Base-by-base conservation (phyloP, 768 basidiomycete species). In the Boletus insuetus region DNA sequence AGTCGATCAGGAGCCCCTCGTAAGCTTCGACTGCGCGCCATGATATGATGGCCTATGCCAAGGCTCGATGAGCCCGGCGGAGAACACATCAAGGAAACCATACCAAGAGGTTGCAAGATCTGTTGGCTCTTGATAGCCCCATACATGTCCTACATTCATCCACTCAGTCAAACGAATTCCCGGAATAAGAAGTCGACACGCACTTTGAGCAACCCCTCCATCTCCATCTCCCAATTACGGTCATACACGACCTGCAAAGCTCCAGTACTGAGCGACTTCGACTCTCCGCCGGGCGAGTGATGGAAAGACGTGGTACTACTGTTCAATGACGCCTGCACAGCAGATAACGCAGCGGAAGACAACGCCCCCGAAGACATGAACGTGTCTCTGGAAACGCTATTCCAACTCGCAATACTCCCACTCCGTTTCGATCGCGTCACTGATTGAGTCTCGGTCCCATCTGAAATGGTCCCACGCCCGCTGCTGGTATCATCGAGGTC, bases 161-260 rank as follows among this genome's bases (percentile, higher is more conserved):
- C 6, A 22, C 46, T 10, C 49, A 7, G 49, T 46, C 59, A 55
- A 53, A 41, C 52, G 46, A 19, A 16, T 20, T 22, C 53, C 35
- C 38, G 1, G 5, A 14, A 6, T 3, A 19, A 20, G 22, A 13
- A 10, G 9, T n/a, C 14, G 8, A 32, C 45, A 74, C 39, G 14
- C 43, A 91, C 93, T 81, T 93, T 95, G 58, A 99, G 82, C 58
- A 91, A 65, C 54, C 61, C 79, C 71, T 98, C 95, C 81, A 98
- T 86, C 53, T 96, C 94, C 13, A 66, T 69, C 67, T 96, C 93
- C 92, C 93, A 95, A 46, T 73, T 79, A 26, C 86, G 84, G 46
- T 82, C 83, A 65, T 84, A 86, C 16, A 76, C 69, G 37, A 75
- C 60, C 3, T 75, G 75, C 54, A 66, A 67, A 59, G 73, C 64